Evolutionary conservation across 2,329 filamentous ascomycete genomes (phyloP).

Genomic region (Chaetoscypha palmicola): DNA sequence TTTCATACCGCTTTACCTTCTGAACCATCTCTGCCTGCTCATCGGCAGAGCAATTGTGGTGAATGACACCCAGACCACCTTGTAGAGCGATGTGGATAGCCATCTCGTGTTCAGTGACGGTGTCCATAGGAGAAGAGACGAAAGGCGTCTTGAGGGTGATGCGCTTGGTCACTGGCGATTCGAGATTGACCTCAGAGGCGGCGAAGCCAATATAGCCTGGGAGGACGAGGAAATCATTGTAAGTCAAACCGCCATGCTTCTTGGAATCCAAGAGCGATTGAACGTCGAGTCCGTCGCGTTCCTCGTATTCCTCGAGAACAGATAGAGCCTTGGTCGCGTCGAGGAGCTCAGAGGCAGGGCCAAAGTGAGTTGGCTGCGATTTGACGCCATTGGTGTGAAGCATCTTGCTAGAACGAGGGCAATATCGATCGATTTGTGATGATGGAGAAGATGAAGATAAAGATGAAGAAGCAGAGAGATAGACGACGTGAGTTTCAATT

Average conservation of each 20-base stretch:
- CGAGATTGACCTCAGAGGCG: conserved; percentile 79
- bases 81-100: conserved; percentile 93
- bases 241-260: conserved; percentile 88
- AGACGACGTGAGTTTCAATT: conserved; percentile 39
- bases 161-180: conserved; percentile 89
- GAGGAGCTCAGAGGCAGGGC: conserved; percentile 45
- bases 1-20: conserved; percentile 99
- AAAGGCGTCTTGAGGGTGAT: conserved; percentile 96
- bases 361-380: conserved; percentile 42
- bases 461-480: conserved; percentile 28
- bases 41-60: conserved; percentile 98
- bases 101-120: conserved; percentile 98
- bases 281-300: conserved; percentile 79
- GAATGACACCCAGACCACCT: conserved; percentile 86
- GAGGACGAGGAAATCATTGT: conserved; percentile 96
- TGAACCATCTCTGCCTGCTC: conserved; percentile 98
- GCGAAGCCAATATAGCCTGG: conserved; percentile 98
- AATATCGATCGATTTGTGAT: not conserved
- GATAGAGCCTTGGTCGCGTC: conserved; percentile 73
- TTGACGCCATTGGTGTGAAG: conserved; percentile 62
- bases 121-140: conserved; percentile 98
- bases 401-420: conserved; percentile 45
- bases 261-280: conserved; percentile 84
- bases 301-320: conserved; percentile 72
- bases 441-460: conserved; percentile 25